Evolutionary conservation across 352 stramenopile species (phyloP), one percentile per base, ranked within the genome.

Genomic region (Phytophthora melonis): DNA sequence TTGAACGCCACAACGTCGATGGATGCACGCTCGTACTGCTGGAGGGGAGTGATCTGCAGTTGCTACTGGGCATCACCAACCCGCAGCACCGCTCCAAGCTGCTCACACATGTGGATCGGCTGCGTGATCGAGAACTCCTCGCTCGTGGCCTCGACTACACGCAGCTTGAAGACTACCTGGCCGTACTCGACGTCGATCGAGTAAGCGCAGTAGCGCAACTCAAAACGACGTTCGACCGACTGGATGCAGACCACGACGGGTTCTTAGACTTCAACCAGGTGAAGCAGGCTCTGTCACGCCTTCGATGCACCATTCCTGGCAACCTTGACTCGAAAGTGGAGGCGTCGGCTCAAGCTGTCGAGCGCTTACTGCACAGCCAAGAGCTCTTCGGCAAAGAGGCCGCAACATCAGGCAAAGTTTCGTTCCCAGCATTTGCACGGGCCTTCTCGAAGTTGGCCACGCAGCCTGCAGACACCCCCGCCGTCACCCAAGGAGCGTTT

Each of bases 151-250:
- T 93, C 16, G 84, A 91, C 72, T 93, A 90, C 58, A 82, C 75
- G 1, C 86, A 95, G 58, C 74, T 95, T 27, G 62, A 90, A 69
- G 87, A 95, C 65, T 94, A 94, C 59, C 60, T 94, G 18, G 83
- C 86, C 0, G 81, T 94, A 16, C 73, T 94, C 10, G 88, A 93
- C 49, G 79, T 75, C 18, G 88, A 94, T 57, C 83, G 86, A 3
- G 79, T 94, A 32, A 81, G 83, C 9, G 77, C 91, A 16, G 80
- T 94, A 8, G 86, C 83, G 0, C 75, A 86, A 43, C 78, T 95
- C 47, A 94, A 94, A 64, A 73, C 70, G 4, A 90, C 82, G 5
- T 95, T 95, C 34, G 87, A 93, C 30, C 82, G 79, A 1, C 65
- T 93, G 1, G 87, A 95, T 63, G 61, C 52, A 11, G 88, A 95